A percentile compares a stretch with the other conserved stretches of the same genome.
Conservation (phyloP, 1,284 basidiomycete species). For the Malassezia caprae region DNA sequence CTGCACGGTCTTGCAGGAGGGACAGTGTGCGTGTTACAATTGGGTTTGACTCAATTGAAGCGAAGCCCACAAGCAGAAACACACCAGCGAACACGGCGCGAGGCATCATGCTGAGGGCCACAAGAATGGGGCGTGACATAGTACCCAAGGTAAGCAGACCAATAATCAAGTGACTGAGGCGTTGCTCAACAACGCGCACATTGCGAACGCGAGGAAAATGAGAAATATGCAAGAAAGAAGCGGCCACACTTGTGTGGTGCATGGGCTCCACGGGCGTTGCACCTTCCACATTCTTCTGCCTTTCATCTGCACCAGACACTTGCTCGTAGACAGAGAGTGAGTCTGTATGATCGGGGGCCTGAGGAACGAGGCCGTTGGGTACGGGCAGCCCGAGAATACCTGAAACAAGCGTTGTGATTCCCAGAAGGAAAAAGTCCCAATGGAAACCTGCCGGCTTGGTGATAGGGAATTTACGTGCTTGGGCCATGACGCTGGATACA, state of each 20-base stretch:
- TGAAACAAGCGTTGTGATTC: conserved; percentile 80
- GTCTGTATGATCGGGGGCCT: conserved; percentile 86
- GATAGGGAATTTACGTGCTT: conserved; percentile 79
- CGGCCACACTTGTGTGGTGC: background rate
- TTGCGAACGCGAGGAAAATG: conserved; percentile 27
- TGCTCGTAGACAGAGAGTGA: conserved; percentile 68
- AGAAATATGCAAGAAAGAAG: conserved; percentile 10
- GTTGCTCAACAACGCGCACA: conserved; percentile 39
- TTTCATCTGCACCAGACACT: conserved; percentile 22
- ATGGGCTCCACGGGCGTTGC: conserved; percentile 49
- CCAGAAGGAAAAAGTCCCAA: conserved; percentile 63
- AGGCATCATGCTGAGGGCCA: conserved; percentile 41
- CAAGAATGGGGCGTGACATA: conserved; percentile 45
- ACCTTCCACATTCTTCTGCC: conserved; percentile 47
- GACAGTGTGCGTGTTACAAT: conserved; percentile 75
- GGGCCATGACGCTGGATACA: conserved; percentile 68
- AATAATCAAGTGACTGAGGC: conserved; percentile 42
- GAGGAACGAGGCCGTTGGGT: conserved; percentile 82
- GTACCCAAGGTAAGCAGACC: conserved; percentile 45
- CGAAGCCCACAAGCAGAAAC: conserved; percentile 47
- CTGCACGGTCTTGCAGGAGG: conserved; percentile 61
- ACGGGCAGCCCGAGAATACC: conserved; percentile 82
- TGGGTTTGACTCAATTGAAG: conserved; percentile 66
- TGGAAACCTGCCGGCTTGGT: conserved; percentile 87
- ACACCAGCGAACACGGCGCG: conserved; percentile 42